Evolutionary conservation across 2,329 filamentous ascomycete genomes (phyloP).

Genomic region (Aspergillus novofumigatus): DNA sequence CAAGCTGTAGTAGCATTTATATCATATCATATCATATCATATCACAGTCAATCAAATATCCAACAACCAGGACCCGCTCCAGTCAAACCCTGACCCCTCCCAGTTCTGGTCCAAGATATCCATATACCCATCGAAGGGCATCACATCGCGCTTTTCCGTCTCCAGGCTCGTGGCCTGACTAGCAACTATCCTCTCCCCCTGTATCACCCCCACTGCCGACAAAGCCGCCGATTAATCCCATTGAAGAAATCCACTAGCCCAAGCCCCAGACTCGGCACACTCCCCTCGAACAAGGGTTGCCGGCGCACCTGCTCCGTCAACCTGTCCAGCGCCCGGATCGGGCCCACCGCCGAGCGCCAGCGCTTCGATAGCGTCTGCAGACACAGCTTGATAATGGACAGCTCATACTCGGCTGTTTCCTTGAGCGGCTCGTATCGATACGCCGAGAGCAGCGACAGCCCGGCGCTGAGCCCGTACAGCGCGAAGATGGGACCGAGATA

Average conservation of each 20-base stretch:
- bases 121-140: slow-evolving; percentile 14
- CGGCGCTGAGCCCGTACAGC: slow-evolving; percentile 40
- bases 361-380: slow-evolving; percentile 25
- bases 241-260: not conserved
- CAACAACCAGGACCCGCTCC: slow-evolving; percentile 24
- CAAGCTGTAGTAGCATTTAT: not conserved
- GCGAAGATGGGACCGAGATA: slow-evolving; percentile 40
- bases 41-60: slow-evolving; percentile 11
- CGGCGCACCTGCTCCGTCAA: slow-evolving; percentile 23
- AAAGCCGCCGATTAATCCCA: not conserved
- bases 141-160: slow-evolving; percentile 1
- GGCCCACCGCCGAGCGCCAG: slow-evolving; percentile 22
- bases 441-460: slow-evolving; percentile 37
- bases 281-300: slow-evolving; percentile 14
- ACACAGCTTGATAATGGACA: slow-evolving; percentile 21
- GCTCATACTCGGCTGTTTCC: slow-evolving; percentile 20
- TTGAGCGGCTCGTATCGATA: slow-evolving; percentile 33
- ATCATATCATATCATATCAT: not conserved
- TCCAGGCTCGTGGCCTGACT: not conserved
- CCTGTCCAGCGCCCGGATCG: slow-evolving; percentile 17
- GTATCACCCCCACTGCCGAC: not conserved
- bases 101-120: slow-evolving; percentile 19
- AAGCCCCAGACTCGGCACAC: not conserved
- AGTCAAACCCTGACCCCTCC: slow-evolving; percentile 25
- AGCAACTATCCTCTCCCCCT: not conserved